Base-by-base conservation (phyloP, 805 yeast species). In the Nakazawaea anatomiae region DNA sequence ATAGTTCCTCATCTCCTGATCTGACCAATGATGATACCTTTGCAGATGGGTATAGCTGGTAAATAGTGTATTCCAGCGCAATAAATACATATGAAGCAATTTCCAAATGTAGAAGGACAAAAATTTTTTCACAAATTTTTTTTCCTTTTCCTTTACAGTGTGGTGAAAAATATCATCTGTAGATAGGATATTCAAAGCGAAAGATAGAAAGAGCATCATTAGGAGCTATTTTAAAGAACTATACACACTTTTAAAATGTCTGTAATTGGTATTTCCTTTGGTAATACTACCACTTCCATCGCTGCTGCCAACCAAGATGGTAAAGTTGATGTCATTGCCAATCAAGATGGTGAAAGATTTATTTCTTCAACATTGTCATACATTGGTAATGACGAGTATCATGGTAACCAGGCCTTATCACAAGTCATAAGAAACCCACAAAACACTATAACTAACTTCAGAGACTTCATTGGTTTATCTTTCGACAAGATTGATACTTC, bases 341-440 rank as follows among this genome's bases (percentile, higher is more conserved):
- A 94, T 82, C 97, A 95, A 59, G 99, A 94, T 66, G 99, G 99
- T 70, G 98, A 94, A 73, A 89, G 98, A 75, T 80, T 92, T 54
- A 94, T 94, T 66, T 96, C 98, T 55, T 87, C 98, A 31, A 87
- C 87, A 53, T 77, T 94, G 55, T 83, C 97, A 18, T 94, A 91
- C 68, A 90, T 90, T 53, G 97, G 95, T 54, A 85, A 79, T 51
- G 98, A 94, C 67, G 98, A 94, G 74, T 94, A 89, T 73, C 97
- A 94, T 66, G 99, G 99, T 54, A 86, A 89, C 53, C 98, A 94
- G 75, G 99, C 98, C 53, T 73, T 84, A 60, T 91, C 90, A 52
- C 97, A 94, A 74, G 73, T 92, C 62, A 76, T 94, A 56, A 87
- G 99, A 80, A 89, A 90, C 77, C 83, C 97, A 54, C 73, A 72